Conservation (phyloP, 148 eudicot genomes). For the Agrostemma githago region DNA sequence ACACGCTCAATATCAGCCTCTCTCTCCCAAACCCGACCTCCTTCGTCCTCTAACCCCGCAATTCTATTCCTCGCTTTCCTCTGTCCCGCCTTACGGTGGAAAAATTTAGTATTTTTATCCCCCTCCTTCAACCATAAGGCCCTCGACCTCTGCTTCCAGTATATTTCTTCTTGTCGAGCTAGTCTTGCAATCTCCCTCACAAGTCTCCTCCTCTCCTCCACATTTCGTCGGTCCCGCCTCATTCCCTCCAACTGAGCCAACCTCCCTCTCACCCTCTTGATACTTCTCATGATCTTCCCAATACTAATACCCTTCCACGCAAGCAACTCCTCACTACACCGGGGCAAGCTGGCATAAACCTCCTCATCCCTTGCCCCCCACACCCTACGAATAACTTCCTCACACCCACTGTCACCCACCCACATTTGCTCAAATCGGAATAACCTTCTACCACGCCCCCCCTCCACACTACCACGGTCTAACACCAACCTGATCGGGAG, state of each 20-base stretch:
- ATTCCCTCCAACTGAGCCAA: background rate
- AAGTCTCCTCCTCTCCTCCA: background rate
- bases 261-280: background rate
- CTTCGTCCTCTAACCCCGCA: background rate
- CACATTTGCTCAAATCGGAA: background rate
- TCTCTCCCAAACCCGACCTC: background rate
- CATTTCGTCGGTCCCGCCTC: background rate
- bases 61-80: background rate
- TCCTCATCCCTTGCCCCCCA: background rate
- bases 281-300: background rate
- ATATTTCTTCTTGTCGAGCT: background rate
- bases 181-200: background rate
- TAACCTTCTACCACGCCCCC: background rate
- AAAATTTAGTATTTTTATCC: background rate
- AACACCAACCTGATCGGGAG: background rate
- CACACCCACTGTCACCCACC: background rate
- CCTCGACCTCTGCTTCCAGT: background rate
- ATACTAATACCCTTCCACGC: background rate
- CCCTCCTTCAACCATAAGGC: no score
- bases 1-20: background rate
- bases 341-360: fast-evolving
- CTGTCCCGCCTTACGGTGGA: background rate
- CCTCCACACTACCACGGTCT: no score
- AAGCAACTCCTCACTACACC: background rate
- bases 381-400: background rate